Evolutionary conservation across 1,284 basidiomycete genomes (phyloP), one percentile per base, ranked within the genome.

Genomic region (Fomitopsis betulina): DNA sequence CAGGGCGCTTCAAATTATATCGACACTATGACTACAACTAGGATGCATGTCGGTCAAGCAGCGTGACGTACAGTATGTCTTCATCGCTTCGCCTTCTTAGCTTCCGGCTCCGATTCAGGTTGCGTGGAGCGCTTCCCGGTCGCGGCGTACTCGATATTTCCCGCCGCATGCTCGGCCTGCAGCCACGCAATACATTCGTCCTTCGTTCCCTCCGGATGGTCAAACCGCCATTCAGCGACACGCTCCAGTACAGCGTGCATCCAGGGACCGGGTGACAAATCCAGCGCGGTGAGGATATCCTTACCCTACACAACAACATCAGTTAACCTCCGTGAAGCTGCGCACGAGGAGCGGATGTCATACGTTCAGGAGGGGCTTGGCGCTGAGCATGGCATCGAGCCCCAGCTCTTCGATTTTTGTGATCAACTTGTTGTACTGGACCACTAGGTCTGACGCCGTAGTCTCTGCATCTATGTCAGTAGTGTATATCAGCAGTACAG

Each of bases 151-250:
- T 54, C 62, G 51, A 76, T 72, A 35, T 74, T 75, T 2, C 84
- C 83, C 37, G 77, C 75, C 8, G 65, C 71, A 38, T 77, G 75
- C 65, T 87, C 82, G 23, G 73, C 72, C 59, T 74, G 73, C 50
- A 98, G 73, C 92, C 91, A 96, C 23, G 68, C 69, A 32, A 78
- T 70, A 67, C 91, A 93, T 8, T 87, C 82, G 5, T 85, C 86
- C 65, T 83, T 82, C 1, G 83, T 82, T 0, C 78, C 80, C 1
- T 76, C 67, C 0, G 94, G 91, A 69, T 94, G 75, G 38, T 84
- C 85, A 12, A 97, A 79, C 69, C 95, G 93, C 92, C 93, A 96
- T 60, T 86, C 82, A 23, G 92, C 70, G 42, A 96, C 79, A 39
- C 79, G 80, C 19, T 78, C 73, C n/a, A 91, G 76, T 19, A 89